Conservation (phyloP, 495 filamentous ascomycete genomes). For the Hypoxylon lenormandii region DNA sequence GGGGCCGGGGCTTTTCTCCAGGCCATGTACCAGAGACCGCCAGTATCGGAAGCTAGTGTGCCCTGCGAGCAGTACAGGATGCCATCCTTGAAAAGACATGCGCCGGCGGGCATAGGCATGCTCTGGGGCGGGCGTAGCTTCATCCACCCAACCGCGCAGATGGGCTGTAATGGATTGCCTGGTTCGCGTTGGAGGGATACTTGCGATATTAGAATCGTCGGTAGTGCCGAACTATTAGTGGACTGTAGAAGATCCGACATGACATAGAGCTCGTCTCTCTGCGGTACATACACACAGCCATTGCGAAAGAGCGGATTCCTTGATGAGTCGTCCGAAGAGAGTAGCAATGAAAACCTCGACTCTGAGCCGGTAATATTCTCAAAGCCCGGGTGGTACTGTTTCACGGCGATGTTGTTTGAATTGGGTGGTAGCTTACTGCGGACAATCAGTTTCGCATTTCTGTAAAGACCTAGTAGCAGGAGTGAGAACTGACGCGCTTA, state of each 20-base stretch:
- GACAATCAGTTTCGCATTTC: constrained; percentile 1
- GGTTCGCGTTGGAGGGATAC: constrained; percentile 48
- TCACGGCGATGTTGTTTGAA: constrained; percentile 32
- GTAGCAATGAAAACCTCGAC: constrained; percentile 52
- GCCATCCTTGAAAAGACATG: constrained; percentile 41
- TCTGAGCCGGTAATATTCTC: constrained; percentile 28
- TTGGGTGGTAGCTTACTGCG: constrained; percentile 8
- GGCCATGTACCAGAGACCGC: constrained; percentile 66
- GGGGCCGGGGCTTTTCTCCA: constrained; percentile 51
- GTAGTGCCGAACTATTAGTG: constrained; percentile 53
- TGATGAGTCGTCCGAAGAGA: constrained; percentile 52
- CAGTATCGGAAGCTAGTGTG: constrained; percentile 52
- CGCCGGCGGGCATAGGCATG: constrained; percentile 70
- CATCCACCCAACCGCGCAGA: constrained; percentile 54
- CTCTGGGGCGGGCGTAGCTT: constrained; percentile 58
- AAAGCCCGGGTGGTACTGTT: constrained; percentile 45
- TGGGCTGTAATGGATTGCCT: constrained; percentile 20
- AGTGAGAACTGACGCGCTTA: not conserved
- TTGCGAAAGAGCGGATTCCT: constrained; percentile 69
- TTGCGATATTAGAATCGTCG: constrained; percentile 58
- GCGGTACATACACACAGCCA: constrained; percentile 64
- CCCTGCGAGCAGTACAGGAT: constrained; percentile 68
- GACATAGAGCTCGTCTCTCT: constrained; percentile 65
- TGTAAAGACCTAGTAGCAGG: not conserved
- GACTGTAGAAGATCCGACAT: constrained; percentile 66